A percentile compares a stretch with the other conserved stretches of the same genome.
Conservation (phyloP, 371 early-diverging fungal genomes). For the Rhizopus sp. region DNA sequence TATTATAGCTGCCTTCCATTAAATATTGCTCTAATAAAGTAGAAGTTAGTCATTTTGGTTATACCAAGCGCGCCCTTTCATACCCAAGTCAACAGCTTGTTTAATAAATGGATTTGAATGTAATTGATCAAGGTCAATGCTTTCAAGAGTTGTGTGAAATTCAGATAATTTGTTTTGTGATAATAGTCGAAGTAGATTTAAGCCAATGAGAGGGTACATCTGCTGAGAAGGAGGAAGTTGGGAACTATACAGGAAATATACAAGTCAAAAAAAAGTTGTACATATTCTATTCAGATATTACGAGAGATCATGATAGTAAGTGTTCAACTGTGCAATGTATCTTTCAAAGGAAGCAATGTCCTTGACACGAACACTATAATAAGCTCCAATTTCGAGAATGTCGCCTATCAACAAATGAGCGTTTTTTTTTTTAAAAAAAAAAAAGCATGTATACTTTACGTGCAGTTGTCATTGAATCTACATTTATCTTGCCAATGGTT, state of each 20-base stretch:
- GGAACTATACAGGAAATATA: constrained; percentile 28
- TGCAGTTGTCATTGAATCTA: constrained; percentile 67
- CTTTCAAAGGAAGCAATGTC: constrained; percentile 93
- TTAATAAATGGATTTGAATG: constrained; percentile 80
- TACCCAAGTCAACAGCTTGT: constrained; percentile 85
- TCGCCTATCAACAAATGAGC: constrained; percentile 62
- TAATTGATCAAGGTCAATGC: constrained; percentile 82
- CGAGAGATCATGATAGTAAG: constrained; percentile 87
- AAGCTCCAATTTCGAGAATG: constrained; percentile 90
- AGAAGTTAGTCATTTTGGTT: not conserved
- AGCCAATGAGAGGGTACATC: constrained; percentile 87
- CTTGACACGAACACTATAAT: constrained; percentile 79
- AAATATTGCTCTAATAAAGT: constrained; percentile 72
- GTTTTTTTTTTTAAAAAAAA: not conserved
- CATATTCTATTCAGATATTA: constrained; percentile 27
- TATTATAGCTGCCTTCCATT: constrained; percentile 97
- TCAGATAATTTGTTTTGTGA: constrained; percentile 93
- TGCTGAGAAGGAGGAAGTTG: constrained; percentile 75
- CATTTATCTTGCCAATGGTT: constrained; percentile 58
- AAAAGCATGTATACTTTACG: constrained; percentile 49
- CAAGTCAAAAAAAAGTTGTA: not conserved
- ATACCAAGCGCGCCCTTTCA: not conserved
- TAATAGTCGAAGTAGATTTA: constrained; percentile 89
- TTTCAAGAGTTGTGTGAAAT: constrained; percentile 93
- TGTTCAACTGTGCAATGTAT: constrained; percentile 90